These are phyloP conservation scores for Tulasnella calospora DNA, from an alignment of 768 basidiomycete species.

Conservation along the genomic window DNA sequence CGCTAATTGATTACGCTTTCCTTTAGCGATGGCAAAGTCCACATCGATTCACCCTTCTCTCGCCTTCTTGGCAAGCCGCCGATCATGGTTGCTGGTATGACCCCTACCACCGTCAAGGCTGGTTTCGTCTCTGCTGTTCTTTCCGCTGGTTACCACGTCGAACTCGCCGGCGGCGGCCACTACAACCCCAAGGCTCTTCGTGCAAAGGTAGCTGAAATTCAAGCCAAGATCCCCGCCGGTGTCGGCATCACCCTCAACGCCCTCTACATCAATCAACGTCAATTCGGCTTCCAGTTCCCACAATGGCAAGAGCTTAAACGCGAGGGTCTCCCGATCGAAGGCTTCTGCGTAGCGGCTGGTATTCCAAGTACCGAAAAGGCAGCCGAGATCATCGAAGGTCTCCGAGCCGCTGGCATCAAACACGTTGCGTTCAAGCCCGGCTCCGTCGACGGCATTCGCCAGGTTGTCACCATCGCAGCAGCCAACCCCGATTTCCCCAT, in stretches of 20 bases:
- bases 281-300: conserved; percentile 95
- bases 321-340: conserved; percentile 93
- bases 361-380: conserved; percentile 97
- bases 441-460: conserved; percentile 90
- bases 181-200: conserved; percentile 89
- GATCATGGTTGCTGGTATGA: conserved; percentile 99
- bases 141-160: conserved; percentile 91
- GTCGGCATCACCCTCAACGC: conserved; percentile 92
- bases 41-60: conserved; percentile 95
- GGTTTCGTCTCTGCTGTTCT: conserved; percentile 93
- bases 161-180: conserved; percentile 96
- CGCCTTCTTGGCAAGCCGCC: conserved; percentile 94
- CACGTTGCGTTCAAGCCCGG: conserved; percentile 98
- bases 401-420: conserved; percentile 80
- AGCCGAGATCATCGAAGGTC: conserved; percentile 84
- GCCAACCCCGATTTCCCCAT: too few species aligned
- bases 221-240: conserved; percentile 74
- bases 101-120: conserved; percentile 90
- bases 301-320: conserved; percentile 97
- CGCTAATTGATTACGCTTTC: conserved; percentile 43
- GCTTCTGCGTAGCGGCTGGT: conserved; percentile 97
- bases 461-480: conserved; percentile 92
- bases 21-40: conserved; percentile 80
- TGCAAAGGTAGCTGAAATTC: conserved; percentile 89
- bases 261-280: conserved; percentile 95